Base-by-base conservation (phyloP, 805 yeast genomes). In the Ogataea paradorogensis region DNA sequence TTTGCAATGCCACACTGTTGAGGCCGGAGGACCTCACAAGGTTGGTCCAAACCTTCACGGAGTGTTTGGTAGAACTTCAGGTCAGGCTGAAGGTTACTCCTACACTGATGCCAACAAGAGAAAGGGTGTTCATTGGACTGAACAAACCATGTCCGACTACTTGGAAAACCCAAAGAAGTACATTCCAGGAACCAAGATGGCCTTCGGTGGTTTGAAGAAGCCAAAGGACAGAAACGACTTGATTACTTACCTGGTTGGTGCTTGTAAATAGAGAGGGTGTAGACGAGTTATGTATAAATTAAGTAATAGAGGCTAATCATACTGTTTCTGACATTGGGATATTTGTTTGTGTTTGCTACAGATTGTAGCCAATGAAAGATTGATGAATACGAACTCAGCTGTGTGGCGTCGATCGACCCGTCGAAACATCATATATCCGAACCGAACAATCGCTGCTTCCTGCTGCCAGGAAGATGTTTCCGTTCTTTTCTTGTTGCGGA, bases 131-230 rank as follows among this genome's bases (percentile, higher is more conserved):
- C 58, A 59, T 46, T 93, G 99, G 99, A 58, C 63, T 54, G 89
- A 81, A 63, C 89, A 89, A 66, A 78, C 88, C 69, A 79, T 93
- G 84, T 77, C 84, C 59, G 95, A 86, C 70, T 93, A 93, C 84
- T 81, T 93, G 71, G 95, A 85, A 74, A 93, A 93, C 86, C 99
- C 99, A 76, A 93, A 93, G 95, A 93, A 93, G 78, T 93, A 89
- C 79, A 89, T 93, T 59, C 99, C 99, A 67, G 99, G 99, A 71
- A 93, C 98, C 77, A 93, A 93, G 85, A 93, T 93, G 99, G 98
- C 99, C 53, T 93, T 91, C 62, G 99, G 96, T 75, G 99, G 99
- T 76, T 81, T 93, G 73, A 93, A 93, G 90, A 93, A 93, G 81
- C 83, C 89, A 53, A 91, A 89, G 84, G 99, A 93, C 79, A 88